Conservation (phyloP, 176 grass and related monocot genomes). For the Avena sativa region DNA sequence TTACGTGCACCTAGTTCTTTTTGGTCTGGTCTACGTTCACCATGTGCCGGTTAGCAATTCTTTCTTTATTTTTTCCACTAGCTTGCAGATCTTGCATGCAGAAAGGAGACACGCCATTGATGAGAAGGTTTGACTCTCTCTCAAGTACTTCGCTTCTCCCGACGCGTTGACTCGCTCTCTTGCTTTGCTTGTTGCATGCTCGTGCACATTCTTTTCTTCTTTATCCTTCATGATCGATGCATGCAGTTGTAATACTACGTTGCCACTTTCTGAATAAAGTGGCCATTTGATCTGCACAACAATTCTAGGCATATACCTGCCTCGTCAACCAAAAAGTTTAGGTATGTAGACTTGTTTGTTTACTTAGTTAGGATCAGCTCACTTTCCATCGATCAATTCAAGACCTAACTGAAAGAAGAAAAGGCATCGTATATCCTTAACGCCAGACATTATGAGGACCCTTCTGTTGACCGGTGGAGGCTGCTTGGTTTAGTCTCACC, state of each 20-base stretch:
- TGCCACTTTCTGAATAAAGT: slow-evolving; percentile 3
- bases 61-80: too few relatives aligned
- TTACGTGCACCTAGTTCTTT: too few relatives aligned
- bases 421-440: background rate
- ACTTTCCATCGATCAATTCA: background rate
- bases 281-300: background rate
- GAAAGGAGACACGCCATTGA: slow-evolving; percentile 24
- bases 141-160: slow-evolving; percentile 8
- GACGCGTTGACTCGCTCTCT: slow-evolving; percentile 43
- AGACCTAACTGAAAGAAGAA: background rate
- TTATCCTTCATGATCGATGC: background rate
- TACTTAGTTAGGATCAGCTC: background rate
- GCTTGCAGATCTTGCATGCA: too few relatives aligned
- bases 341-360: background rate
- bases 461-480: too few relatives aligned
- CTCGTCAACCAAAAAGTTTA: background rate
- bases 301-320: background rate
- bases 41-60: too few relatives aligned
- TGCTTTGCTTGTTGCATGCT: background rate
- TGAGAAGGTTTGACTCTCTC: slow-evolving; percentile 34
- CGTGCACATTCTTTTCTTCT: too few relatives aligned
- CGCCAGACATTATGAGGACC: background rate
- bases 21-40: too few relatives aligned
- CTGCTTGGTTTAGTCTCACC: too few relatives aligned
- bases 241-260: too few relatives aligned